phyloP scores from a whole-genome alignment of 2,329 filamentous ascomycete genomes.

The Eurotiales sp. region DNA sequence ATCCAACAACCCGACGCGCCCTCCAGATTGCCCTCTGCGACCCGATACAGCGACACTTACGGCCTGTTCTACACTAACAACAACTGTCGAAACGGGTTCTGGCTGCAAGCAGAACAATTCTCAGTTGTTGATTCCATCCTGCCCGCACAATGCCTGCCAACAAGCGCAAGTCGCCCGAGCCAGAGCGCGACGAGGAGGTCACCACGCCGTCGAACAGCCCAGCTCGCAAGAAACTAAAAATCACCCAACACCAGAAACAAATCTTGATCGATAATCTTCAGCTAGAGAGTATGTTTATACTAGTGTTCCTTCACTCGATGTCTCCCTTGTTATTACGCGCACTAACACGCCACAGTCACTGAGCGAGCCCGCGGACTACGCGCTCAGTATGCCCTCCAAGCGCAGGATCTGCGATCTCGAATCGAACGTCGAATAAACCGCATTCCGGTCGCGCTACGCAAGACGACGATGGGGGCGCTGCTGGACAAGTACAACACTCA shows the following conservation, averaged over 20 bases:
- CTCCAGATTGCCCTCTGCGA: too few relatives aligned
- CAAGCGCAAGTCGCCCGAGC: constrained; percentile 40
- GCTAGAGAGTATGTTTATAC: constrained; percentile 68
- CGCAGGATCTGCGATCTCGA: constrained; percentile 76
- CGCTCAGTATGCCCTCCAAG: constrained; percentile 83
- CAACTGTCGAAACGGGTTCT: too few relatives aligned
- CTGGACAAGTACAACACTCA: constrained; percentile 50
- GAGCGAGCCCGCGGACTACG: constrained; percentile 83
- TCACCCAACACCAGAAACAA: constrained; percentile 73
- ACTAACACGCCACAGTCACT: constrained; percentile 59
- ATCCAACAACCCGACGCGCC: too few relatives aligned
- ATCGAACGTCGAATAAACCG: constrained; percentile 92
- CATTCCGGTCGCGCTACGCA: constrained; percentile 75
- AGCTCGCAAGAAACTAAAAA: constrained; percentile 58
- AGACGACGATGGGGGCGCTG: constrained; percentile 77
- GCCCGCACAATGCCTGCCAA: constrained; percentile 33
- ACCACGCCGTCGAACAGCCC: constrained; percentile 53
- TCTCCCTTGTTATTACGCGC: constrained; percentile 16
- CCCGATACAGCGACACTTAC: too few relatives aligned
- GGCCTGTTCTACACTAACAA: too few relatives aligned
- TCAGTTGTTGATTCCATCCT: too few relatives aligned
- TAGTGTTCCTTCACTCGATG: background rate
- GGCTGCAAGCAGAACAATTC: too few relatives aligned
- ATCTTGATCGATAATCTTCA: constrained; percentile 85
- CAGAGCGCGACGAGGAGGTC: constrained; percentile 34